Evolutionary conservation across 1,284 basidiomycete species (phyloP).

Genomic region (Irpex sp.): DNA sequence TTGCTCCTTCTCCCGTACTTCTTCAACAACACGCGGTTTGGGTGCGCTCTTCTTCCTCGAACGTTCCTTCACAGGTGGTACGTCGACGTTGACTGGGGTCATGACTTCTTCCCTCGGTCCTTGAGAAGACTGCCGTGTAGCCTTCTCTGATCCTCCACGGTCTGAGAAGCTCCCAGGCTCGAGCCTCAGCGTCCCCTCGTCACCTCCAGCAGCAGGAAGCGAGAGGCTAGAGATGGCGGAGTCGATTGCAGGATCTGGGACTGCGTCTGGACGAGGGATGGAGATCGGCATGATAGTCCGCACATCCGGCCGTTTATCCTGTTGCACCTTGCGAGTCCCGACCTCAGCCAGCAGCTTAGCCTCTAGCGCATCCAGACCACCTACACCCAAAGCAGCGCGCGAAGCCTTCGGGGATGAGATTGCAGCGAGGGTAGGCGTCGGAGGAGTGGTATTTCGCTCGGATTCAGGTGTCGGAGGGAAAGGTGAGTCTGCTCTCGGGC

Average conservation of each 20-base stretch:
- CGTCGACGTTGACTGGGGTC: not conserved
- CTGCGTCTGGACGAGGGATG: slow-evolving; percentile 30
- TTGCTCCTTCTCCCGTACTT: slow-evolving; percentile 14
- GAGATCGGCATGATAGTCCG: slow-evolving; percentile 45
- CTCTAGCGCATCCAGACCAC: slow-evolving; percentile 63
- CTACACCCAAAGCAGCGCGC: slow-evolving; percentile 25
- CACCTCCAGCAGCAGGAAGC: slow-evolving; percentile 43
- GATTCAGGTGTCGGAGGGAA: not conserved
- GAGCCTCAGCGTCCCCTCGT: slow-evolving; percentile 16
- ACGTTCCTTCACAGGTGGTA: slow-evolving; percentile 13
- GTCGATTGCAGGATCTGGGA: slow-evolving; percentile 50
- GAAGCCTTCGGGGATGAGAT: slow-evolving; percentile 36
- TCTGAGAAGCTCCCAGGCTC: not conserved
- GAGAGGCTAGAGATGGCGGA: slow-evolving; percentile 74
- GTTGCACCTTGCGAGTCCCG: slow-evolving; percentile 53
- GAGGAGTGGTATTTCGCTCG: slow-evolving; percentile 33
- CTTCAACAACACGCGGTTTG: slow-evolving; percentile 14
- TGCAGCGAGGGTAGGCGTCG: slow-evolving; percentile 50
- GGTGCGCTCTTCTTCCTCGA: slow-evolving; percentile 19
- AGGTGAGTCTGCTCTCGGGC: slow-evolving; percentile 28
- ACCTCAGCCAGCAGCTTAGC: slow-evolving; percentile 58
- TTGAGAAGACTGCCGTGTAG: slow-evolving; percentile 22
- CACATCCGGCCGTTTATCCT: slow-evolving; percentile 40
- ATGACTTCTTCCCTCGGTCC: not conserved
- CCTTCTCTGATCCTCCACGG: slow-evolving; percentile 1